Percentiles rank a stretch among this genome's conserved stretches.
Conservation (phyloP, 306 rosid species). For the Canavalia gladiata region DNA sequence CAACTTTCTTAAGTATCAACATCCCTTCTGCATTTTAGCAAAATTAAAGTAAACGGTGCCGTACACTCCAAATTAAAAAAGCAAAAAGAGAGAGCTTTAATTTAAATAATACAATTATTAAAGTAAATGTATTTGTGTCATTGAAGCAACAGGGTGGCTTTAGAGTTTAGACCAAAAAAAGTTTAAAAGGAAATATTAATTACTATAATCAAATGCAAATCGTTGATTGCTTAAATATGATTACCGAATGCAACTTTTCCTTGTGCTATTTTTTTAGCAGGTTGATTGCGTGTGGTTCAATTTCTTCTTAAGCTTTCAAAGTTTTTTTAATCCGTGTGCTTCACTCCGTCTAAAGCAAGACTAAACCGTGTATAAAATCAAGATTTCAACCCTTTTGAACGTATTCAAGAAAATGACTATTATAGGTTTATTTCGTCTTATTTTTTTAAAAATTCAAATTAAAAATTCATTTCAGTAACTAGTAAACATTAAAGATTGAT, state of each 20-base stretch:
- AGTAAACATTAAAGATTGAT: too few species aligned
- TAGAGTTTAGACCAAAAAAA: neutral
- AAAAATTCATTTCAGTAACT: too few species aligned
- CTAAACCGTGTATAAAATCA: too few species aligned
- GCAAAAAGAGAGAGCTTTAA: neutral
- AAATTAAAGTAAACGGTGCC: conserved; percentile 24
- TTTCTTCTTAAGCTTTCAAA: too few species aligned
- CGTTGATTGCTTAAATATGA: conserved; percentile 18
- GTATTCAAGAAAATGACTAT: too few species aligned
- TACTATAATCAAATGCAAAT: neutral
- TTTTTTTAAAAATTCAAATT: too few species aligned
- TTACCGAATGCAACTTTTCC: neutral
- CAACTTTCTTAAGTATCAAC: neutral
- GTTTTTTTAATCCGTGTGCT: too few species aligned
- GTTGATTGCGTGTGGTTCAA: too few species aligned
- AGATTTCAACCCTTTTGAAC: too few species aligned
- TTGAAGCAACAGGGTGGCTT: conserved; percentile 19
- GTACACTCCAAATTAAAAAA: neutral
- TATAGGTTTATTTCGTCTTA: too few species aligned
- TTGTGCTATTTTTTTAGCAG: neutral
- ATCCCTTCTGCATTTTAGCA: neutral
- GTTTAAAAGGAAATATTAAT: neutral
- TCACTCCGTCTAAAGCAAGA: too few species aligned
- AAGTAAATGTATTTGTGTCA: neutral
- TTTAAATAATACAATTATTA: conserved; percentile 13